Base-by-base conservation (phyloP, 2,329 filamentous ascomycete species). In the Rhytidhysteron rufulum region DNA sequence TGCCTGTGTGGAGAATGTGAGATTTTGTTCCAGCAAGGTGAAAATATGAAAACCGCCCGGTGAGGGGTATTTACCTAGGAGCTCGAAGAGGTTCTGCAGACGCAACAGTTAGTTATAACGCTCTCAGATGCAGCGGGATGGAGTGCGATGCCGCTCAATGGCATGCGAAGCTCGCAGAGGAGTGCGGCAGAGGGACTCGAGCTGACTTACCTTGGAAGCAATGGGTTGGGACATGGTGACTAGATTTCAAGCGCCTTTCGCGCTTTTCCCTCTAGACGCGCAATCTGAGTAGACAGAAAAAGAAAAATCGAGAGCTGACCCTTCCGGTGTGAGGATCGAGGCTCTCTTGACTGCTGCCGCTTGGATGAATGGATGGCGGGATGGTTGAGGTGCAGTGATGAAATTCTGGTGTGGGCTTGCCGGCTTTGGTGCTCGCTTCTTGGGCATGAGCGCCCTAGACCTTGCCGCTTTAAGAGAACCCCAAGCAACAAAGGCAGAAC, bases 71-170 rank as follows among this genome's bases (percentile, higher is more conserved):
- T n/a, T 95, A 97, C 93, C 91, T 80, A 98, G 88, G 77, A 95
- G 85, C 81, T 93, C 91, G 81, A 87, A 97, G 67, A 87, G 84
- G 81, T 98, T 98, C 93, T 97, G 62, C 55, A 51, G 55, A 36
- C 42, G 46, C 40, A 34, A 34, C 46, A 45, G 56, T 75, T 56
- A 77, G 70, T 56, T 17, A 40, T 38, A 19, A 31, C 15, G 17
- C 33, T 15, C 25, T 18, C 2, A 34, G 17, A 33, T 18, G 11
- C 31, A 4, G 31, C 4, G n/a, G 9, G 31, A 50, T 39, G n/a
- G n/a, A 27, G 29, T 30, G 18, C 9, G 19, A 16, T 31, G 18
- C 16, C 18, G 43, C 13, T 19, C 21, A 40, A 39, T 31, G 30
- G 18, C 13, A 19, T 10, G 34, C 33, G 37, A 29, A 36, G 40